Conservation (phyloP, 2,329 filamentous ascomycete genomes). For the Fusarium papillatum region DNA sequence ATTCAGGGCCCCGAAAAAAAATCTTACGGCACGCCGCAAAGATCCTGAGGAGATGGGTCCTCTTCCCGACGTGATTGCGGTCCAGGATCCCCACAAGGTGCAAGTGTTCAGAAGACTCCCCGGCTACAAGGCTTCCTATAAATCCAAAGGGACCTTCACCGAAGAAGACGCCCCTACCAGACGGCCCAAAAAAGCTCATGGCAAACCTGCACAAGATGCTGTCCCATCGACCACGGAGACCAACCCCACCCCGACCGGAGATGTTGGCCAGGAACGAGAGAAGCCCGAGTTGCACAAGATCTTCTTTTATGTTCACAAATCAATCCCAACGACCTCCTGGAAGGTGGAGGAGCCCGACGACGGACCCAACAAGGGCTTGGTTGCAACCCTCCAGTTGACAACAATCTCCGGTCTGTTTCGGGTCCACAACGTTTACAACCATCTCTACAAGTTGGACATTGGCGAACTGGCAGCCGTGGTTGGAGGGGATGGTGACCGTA, state of each 20-base stretch:
- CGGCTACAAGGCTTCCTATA: no score
- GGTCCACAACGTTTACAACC: constrained; percentile 5
- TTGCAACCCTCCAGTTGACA: neutral
- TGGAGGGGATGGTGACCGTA: neutral
- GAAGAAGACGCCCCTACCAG: neutral
- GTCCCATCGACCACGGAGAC: neutral
- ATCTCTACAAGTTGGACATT: neutral
- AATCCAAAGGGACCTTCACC: no score
- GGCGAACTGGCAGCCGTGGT: neutral
- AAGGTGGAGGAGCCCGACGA: neutral
- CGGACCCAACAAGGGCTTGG: neutral
- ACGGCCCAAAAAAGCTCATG: no score
- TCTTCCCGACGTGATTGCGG: no score
- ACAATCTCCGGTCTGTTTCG: neutral
- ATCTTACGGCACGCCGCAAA: no score
- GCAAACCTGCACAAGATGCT: neutral
- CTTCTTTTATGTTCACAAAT: constrained; percentile 4
- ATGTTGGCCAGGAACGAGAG: neutral
- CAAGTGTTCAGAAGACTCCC: no score
- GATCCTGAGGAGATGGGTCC: no score
- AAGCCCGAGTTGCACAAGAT: neutral
- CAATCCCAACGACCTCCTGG: neutral
- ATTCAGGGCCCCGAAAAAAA: neutral
- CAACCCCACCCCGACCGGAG: neutral
- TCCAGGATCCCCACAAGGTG: no score